Conservation (phyloP, 140 eudicot genomes). For the Bidens hawaiensis region DNA sequence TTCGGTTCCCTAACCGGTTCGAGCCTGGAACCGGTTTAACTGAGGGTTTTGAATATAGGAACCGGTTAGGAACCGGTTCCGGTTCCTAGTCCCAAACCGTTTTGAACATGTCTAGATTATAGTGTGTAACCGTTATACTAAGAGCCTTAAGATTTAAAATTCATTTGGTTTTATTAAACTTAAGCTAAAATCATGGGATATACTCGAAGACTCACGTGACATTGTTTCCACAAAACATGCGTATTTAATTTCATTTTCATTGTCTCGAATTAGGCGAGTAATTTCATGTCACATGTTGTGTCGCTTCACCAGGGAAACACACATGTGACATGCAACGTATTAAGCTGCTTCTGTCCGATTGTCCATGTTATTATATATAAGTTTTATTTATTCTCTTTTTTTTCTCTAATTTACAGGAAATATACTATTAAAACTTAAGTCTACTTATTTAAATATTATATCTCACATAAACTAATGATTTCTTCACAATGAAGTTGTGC, state of each 20-base stretch:
- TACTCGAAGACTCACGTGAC: slow-evolving; percentile 37
- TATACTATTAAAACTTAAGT: too few relatives aligned
- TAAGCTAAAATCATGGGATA: slow-evolving; percentile 38
- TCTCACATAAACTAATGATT: too few relatives aligned
- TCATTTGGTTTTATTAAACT: not conserved
- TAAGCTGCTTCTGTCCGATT: slow-evolving; percentile 6
- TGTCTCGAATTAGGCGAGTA: slow-evolving; percentile 37
- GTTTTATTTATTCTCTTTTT: not conserved
- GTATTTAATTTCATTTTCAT: slow-evolving; percentile 24
- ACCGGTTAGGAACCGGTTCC: too few relatives aligned
- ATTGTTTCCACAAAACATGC: slow-evolving; percentile 36
- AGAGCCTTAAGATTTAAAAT: too few relatives aligned
- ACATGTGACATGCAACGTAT: slow-evolving; percentile 27
- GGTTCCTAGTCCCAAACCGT: too few relatives aligned
- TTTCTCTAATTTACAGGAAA: too few relatives aligned
- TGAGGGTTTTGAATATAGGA: too few relatives aligned
- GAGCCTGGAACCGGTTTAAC: too few relatives aligned
- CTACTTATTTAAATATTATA: too few relatives aligned
- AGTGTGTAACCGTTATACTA: not conserved
- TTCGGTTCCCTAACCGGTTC: too few relatives aligned
- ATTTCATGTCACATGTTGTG: slow-evolving; percentile 36
- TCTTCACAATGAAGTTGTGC: too few relatives aligned
- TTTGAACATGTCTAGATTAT: too few relatives aligned
- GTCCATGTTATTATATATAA: not conserved
- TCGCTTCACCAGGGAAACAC: slow-evolving; percentile 21